These are phyloP conservation scores for Lactifluus echinatus DNA, from an alignment of 768 basidiomycete species.

Conservation along the genomic window DNA sequence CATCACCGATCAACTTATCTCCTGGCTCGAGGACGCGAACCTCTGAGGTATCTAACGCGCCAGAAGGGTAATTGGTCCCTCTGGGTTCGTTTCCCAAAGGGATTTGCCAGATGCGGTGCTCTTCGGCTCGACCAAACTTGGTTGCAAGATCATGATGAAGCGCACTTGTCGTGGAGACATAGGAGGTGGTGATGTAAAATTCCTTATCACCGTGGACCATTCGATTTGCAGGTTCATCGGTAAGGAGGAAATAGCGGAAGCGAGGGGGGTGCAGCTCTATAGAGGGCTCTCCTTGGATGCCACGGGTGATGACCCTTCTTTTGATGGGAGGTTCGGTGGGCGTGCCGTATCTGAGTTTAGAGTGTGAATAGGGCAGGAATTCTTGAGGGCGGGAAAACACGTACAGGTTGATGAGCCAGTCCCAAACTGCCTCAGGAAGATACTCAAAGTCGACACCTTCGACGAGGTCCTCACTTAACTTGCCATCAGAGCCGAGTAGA, in stretches of 20 bases:
- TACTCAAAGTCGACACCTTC: conserved; percentile 70
- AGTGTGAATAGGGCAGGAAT: neutral
- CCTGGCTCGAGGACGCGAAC: conserved; percentile 39
- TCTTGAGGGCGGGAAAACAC: conserved; percentile 24
- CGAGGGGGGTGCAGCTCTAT: conserved; percentile 69
- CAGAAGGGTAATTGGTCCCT: conserved; percentile 15
- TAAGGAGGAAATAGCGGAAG: conserved; percentile 45
- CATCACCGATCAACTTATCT: conserved; percentile 47
- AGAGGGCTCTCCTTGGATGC: conserved; percentile 38
- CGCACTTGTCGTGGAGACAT: conserved; percentile 38
- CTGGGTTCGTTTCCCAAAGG: conserved; percentile 24
- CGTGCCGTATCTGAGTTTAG: conserved; percentile 59
- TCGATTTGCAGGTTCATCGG: conserved; percentile 24
- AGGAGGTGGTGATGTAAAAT: conserved; percentile 39
- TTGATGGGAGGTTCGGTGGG: conserved; percentile 44
- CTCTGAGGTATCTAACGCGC: conserved; percentile 21
- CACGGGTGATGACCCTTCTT: conserved; percentile 58
- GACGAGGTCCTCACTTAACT: conserved; percentile 36
- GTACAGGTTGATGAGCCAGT: conserved; percentile 58
- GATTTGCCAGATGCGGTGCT: conserved; percentile 59
- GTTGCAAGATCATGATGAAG: conserved; percentile 26
- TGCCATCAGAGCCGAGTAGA: conserved; percentile 48
- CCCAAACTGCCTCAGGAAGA: conserved; percentile 68
- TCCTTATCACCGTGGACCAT: conserved; percentile 25
- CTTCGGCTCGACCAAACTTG: conserved; percentile 18